Conservation (phyloP, 2,329 filamentous ascomycete species). For the Zasmidium cellare region DNA sequence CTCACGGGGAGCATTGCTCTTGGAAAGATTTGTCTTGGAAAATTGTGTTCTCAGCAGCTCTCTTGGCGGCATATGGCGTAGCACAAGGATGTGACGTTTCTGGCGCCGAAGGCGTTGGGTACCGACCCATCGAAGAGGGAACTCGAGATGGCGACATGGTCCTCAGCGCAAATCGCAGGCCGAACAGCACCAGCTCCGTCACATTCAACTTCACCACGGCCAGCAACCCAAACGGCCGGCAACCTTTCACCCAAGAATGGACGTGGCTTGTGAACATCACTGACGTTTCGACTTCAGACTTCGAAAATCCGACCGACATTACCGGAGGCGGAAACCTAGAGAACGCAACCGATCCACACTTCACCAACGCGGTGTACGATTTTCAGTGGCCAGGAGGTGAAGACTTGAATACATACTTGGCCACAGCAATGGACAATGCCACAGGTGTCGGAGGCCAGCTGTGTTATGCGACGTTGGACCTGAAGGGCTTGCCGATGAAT, state of each 20-base stretch:
- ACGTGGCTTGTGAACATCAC: constrained; percentile 5
- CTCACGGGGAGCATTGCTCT: too few relatives aligned
- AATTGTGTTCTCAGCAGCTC: neutral
- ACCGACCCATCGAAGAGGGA: neutral
- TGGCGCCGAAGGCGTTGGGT: neutral
- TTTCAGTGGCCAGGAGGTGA: constrained; percentile 4
- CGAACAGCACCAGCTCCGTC: constrained; percentile 1
- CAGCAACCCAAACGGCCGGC: neutral
- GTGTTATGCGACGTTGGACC: constrained; percentile 1
- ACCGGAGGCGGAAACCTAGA: neutral
- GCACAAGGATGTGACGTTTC: constrained; percentile 2
- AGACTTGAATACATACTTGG: neutral
- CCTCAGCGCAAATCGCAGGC: neutral
- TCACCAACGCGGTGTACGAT: constrained; percentile 2
- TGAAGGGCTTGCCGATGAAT: constrained; percentile 2
- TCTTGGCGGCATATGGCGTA: neutral
- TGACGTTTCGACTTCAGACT: neutral
- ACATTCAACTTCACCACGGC: neutral
- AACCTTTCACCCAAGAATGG: constrained; percentile 1
- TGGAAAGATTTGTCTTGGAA: too few relatives aligned
- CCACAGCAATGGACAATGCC: constrained; percentile 2
- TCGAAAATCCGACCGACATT: neutral
- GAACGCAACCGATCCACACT: neutral
- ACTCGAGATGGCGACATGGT: neutral
- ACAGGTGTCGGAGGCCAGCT: neutral